phyloP scores from a whole-genome alignment of 208 protist species.

The Angomonas ambiguus region DNA sequence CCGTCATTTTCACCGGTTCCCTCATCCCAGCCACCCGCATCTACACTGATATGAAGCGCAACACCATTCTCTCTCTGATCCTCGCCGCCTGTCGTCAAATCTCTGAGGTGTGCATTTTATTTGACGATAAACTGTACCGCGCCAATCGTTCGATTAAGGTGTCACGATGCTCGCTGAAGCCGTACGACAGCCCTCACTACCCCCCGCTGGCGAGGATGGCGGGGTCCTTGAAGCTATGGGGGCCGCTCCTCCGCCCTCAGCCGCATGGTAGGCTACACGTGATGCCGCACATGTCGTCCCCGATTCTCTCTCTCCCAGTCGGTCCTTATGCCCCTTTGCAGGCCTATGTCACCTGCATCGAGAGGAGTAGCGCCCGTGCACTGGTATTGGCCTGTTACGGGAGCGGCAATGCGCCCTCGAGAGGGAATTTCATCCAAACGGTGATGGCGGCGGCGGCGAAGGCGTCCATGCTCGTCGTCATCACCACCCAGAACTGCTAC shows the following conservation, averaged over 20 bases:
- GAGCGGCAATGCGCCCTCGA: conserved; percentile 87
- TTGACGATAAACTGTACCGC: conserved; percentile 92
- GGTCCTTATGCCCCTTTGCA: conserved; percentile 68
- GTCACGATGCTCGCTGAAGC: conserved; percentile 62
- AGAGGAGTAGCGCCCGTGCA: conserved; percentile 49
- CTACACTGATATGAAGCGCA: conserved; percentile 88
- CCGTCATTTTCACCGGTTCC: conserved; percentile 96
- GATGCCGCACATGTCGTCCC: conserved; percentile 35
- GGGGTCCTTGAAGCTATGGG: conserved; percentile 44
- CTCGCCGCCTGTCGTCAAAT: conserved; percentile 84
- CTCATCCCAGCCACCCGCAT: conserved; percentile 83
- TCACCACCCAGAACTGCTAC: conserved; percentile 87
- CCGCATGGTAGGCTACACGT: conserved; percentile 49
- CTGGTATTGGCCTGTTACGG: conserved; percentile 92
- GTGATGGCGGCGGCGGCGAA: conserved; percentile 50
- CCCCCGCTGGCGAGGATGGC: conserved; percentile 79
- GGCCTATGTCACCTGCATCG: conserved; percentile 18
- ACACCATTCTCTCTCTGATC: conserved; percentile 76
- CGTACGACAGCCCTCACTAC: conserved; percentile 92
- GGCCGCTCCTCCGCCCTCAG: conserved; percentile 34
- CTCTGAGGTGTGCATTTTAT: conserved; percentile 94
- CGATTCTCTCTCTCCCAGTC: conserved; percentile 57
- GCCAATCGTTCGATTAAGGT: conserved; percentile 90
- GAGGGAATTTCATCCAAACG: conserved; percentile 58
- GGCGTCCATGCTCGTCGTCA: conserved; percentile 86